These are phyloP conservation scores for Escallonia rubra DNA, from an alignment of 129 eudicot species.

Conservation along the genomic window DNA sequence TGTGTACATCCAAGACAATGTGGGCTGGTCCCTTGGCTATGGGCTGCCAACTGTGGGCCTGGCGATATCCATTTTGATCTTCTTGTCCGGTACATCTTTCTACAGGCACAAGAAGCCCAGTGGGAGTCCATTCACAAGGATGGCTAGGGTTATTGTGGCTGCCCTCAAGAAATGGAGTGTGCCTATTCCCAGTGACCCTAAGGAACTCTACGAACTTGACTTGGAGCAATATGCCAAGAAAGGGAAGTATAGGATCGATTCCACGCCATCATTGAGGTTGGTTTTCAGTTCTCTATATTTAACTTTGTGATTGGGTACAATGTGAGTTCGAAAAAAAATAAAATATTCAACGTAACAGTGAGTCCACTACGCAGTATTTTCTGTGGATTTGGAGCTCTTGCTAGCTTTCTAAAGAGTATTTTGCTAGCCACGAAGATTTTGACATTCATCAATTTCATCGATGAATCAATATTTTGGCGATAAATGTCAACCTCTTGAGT, in stretches of 20 bases:
- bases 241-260: slow-evolving; percentile 13
- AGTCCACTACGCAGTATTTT: no score
- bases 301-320: no score
- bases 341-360: no score
- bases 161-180: slow-evolving; percentile 15
- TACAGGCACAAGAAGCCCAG: slow-evolving; percentile 14
- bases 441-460: no score
- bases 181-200: slow-evolving; percentile 4
- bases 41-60: slow-evolving; percentile 13
- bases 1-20: slow-evolving; percentile 11
- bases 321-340: no score
- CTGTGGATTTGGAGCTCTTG: no score
- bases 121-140: slow-evolving; percentile 14
- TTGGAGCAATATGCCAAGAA: slow-evolving; percentile 6
- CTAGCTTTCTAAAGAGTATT: no score
- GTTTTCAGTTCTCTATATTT: neutral
- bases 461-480: no score
- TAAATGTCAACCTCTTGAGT: no score
- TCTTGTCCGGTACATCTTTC: slow-evolving; percentile 10
- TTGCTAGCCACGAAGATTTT: no score
- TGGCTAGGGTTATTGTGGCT: slow-evolving; percentile 20
- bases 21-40: slow-evolving; percentile 12
- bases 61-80: slow-evolving; percentile 2
- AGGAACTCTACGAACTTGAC: slow-evolving; percentile 20
- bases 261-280: slow-evolving; percentile 12